Base-by-base conservation (phyloP, 768 basidiomycete genomes). In the Fomitopsis serialis region DNA sequence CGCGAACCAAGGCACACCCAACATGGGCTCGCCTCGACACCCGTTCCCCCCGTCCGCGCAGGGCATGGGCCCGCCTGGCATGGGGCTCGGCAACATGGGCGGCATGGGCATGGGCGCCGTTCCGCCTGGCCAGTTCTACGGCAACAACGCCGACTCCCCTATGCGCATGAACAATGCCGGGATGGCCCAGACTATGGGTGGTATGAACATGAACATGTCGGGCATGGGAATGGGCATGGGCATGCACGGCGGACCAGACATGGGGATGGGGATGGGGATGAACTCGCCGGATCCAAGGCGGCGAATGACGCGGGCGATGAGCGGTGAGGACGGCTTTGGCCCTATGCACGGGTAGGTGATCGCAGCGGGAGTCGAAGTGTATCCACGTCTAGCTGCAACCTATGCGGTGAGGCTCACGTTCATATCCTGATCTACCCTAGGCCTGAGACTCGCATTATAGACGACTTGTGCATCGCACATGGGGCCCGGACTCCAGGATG, bases 121-220 rank as follows among this genome's bases (percentile, higher is more conserved):
- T 19, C 58, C 75, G n/a, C 66, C 74, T 0, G 52, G 52, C 19
- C 77, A 76, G 52, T 78, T 78, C 56, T 77, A 77, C 53, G 71
- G 63, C 15, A 54, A 50, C 17, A 55, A 53, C 24, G 54, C 62
- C 19, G 24, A 50, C 5, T 57, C 58, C 2, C 58, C 60, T 0
- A 57, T 61, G 40, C 55, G 57, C 19, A 58, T 57, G 52, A 55
- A 53, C 10, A 58, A 54, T 19, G 47, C 55, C 3, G 58, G 61
- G 12, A 58, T 60, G 55, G 61, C 61, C 19, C 37, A 40, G 37
- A 15, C 15, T 19, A 59, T 61, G 55, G 50, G 54, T 11, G 43
- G 45, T 5, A 61, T 61, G 60, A 57, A 53, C n/a, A 55, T 58
- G 55, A 56, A 58, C 29, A 45, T 49, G 54, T 46, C 48, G 4